These are phyloP conservation scores for Sugiyamaella chiloensis DNA, from an alignment of 805 yeast species.

Conservation along the genomic window DNA sequence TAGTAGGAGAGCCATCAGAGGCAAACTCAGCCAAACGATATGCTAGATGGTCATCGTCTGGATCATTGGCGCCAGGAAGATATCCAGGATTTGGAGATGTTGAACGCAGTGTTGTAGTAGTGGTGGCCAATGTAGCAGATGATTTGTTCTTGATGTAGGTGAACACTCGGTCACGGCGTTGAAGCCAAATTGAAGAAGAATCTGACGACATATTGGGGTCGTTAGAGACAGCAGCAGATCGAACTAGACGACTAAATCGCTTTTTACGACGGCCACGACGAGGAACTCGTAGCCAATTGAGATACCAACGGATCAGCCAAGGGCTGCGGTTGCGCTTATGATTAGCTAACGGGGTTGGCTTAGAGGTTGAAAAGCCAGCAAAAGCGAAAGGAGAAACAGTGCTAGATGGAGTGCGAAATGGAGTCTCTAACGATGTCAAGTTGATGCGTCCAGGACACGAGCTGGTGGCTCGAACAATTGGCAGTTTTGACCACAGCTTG, in stretches of 20 bases:
- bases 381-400: background rate
- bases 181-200: slow-evolving; percentile 2
- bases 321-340: too few species aligned
- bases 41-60: slow-evolving; percentile 12
- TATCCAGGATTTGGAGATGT: background rate
- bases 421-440: too few species aligned
- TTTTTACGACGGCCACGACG: slow-evolving; percentile 2
- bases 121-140: slow-evolving; percentile 5
- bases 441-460: too few species aligned
- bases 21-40: background rate
- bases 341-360: too few species aligned
- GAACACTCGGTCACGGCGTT: slow-evolving; percentile 17
- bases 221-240: background rate
- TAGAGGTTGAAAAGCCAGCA: too few species aligned
- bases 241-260: background rate
- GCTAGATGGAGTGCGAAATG: too few species aligned
- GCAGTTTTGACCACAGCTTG: too few species aligned
- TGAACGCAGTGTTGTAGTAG: background rate
- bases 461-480: too few species aligned
- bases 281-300: slow-evolving; percentile 4
- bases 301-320: slow-evolving; percentile 4
- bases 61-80: slow-evolving; percentile 3
- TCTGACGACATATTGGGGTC: background rate
- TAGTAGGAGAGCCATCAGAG: slow-evolving; percentile 2
- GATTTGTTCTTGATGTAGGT: slow-evolving; percentile 19